A percentile compares a stretch with the other conserved stretches of the same genome.
Evolutionary conservation across 345 rosid species (phyloP).

Genomic region (Dovyalis caffra): DNA sequence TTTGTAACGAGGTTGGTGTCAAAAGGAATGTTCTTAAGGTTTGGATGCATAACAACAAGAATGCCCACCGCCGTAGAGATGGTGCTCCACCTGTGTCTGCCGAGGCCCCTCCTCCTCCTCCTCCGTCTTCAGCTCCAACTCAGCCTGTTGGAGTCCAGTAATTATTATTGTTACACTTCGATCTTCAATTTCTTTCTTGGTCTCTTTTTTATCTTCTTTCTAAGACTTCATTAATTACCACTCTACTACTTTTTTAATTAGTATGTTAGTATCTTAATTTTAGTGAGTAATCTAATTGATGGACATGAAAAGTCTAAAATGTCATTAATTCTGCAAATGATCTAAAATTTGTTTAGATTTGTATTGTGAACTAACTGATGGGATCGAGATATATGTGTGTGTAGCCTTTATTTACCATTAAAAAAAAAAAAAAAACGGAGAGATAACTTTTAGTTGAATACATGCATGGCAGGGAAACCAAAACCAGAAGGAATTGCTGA

Average conservation of each 20-base stretch:
- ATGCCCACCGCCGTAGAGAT: constrained; percentile 14
- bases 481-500: too few species aligned
- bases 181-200: not conserved
- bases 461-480: not conserved
- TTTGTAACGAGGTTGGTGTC: constrained; percentile 21
- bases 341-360: not conserved
- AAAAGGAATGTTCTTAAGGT: constrained; percentile 28
- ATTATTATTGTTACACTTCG: not conserved
- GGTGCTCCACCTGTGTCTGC: not conserved
- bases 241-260: not conserved
- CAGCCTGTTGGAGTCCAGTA: not conserved
- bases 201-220: not conserved
- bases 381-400: not conserved
- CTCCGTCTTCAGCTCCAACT: not conserved
- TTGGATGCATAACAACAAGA: constrained; percentile 33
- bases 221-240: not conserved
- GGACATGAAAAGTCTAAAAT: not conserved
- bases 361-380: not conserved
- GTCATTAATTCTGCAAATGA: not conserved
- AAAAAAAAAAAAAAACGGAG: too few species aligned
- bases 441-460: not conserved
- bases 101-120: not conserved
- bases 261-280: not conserved
- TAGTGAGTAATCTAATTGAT: not conserved
- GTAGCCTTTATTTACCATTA: too few species aligned